Evolutionary conservation across 1,139 yeast genomes (phyloP), one percentile per base, ranked within the genome.

Genomic region (Ashbya aceris): DNA sequence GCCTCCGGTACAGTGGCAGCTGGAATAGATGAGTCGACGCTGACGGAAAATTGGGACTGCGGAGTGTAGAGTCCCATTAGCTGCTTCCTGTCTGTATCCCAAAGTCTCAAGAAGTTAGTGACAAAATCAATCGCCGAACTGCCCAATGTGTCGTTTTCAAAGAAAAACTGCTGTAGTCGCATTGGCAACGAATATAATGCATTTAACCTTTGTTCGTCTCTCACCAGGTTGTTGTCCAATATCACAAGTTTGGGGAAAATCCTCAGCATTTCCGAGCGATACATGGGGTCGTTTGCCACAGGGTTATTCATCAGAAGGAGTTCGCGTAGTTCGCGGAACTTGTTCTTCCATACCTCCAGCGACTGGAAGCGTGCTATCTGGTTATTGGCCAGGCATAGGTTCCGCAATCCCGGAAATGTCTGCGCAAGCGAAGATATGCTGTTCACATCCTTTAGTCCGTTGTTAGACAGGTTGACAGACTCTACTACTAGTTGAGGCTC

Each of bases 31-130:
- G 69, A 70, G 58, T 66, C 77, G 42, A 70, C 74, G 54, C 68
- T 79, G 61, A 83, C 62, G 1, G 96, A 86, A 55, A 91, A 89
- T 56, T 83, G 87, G 0, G 96, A 86, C 54, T 82, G 83, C 40
- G 76, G 76, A 45, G 93, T 87, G 59, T 91, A 91, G 33, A 91
- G 67, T 33, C 74, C 73, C 62, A 82, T 61, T 39, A 91, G 68
- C 42, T 81, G 89, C 10, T 70, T 60, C 48, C 98, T 70, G 58
- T 84, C 79, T 6, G 73, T 56, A 64, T 91, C 99, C 93, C 95
- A 91, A 39, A 81, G 67, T 44, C 79, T 77, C 47, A 83, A 69
- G 61, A 74, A 89, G 53, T 83, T 80, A 13, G 89, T 64, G 7
- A 89, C 69, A 61, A 91, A 93, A 53, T 73, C 77, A 27, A 89